These are phyloP conservation scores for Euptelea pleiosperma DNA, from an alignment of 164 flowering plant species.

Conservation along the genomic window DNA sequence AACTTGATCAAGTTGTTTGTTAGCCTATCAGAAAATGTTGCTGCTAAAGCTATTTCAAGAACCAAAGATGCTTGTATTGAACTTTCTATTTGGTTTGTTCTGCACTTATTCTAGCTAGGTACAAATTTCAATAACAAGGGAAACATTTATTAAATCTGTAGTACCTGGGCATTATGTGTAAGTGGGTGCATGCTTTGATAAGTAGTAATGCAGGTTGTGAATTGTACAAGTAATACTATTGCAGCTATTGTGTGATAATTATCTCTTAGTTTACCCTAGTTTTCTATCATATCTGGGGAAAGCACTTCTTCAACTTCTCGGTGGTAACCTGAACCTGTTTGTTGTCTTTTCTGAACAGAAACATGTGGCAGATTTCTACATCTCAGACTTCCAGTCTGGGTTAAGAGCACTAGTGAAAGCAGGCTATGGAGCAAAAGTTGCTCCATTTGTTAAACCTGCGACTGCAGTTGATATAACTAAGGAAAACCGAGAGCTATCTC, in stretches of 20 bases:
- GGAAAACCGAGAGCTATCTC: slow-evolving; percentile 63
- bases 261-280: too few relatives aligned
- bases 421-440: slow-evolving; percentile 92
- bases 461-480: slow-evolving; percentile 67
- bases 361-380: slow-evolving; percentile 85
- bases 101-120: neutral
- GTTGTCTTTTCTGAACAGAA: slow-evolving; percentile 45
- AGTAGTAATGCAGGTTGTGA: too few relatives aligned
- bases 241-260: neutral
- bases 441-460: slow-evolving; percentile 76
- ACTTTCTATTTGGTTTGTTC: neutral
- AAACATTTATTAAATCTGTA: too few relatives aligned
- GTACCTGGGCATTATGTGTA: too few relatives aligned
- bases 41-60: neutral
- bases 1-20: neutral
- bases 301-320: neutral
- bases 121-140: neutral
- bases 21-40: neutral
- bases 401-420: slow-evolving; percentile 91
- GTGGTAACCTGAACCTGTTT: neutral
- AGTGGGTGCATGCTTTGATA: too few relatives aligned
- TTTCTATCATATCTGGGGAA: neutral
- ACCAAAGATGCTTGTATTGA: neutral
- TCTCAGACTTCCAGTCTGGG: slow-evolving; percentile 94
- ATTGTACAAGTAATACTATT: neutral